A percentile compares a stretch with the other conserved stretches of the same genome.
These are phyloP conservation scores for Boletus coccyginus DNA, from an alignment of 768 basidiomycete genomes.

Conservation along the genomic window DNA sequence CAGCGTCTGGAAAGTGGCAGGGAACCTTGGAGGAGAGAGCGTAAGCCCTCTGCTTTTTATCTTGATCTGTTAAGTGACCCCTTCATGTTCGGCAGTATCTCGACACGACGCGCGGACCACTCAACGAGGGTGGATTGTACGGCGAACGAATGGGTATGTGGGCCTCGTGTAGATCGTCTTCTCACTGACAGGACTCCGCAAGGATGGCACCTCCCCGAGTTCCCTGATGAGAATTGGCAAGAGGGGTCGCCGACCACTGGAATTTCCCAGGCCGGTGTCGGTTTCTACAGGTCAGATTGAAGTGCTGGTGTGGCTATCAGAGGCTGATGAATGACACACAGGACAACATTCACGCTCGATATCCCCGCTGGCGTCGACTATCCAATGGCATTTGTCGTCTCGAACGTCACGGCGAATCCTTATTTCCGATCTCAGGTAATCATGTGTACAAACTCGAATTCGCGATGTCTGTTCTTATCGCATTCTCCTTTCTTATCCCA, in stretches of 20 bases:
- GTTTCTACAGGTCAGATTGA: constrained; percentile 41
- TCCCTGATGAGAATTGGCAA: constrained; percentile 47
- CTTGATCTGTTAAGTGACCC: neutral
- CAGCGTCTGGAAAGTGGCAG: constrained; percentile 47
- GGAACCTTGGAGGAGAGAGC: constrained; percentile 47
- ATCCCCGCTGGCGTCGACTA: constrained; percentile 48
- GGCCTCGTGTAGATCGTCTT: neutral
- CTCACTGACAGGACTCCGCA: constrained; percentile 3
- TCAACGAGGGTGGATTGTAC: constrained; percentile 59
- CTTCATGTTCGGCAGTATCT: constrained; percentile 33
- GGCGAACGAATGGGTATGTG: constrained; percentile 46
- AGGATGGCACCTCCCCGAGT: constrained; percentile 58
- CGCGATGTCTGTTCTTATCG: neutral
- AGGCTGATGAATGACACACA: constrained; percentile 3
- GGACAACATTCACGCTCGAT: constrained; percentile 39
- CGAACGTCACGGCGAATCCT: constrained; percentile 44
- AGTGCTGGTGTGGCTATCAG: neutral
- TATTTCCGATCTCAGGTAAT: constrained; percentile 37
- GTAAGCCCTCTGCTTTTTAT: constrained; percentile 25
- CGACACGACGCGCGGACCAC: constrained; percentile 50
- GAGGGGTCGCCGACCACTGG: constrained; percentile 41
- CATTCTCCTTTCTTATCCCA: neutral
- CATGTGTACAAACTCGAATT: neutral
- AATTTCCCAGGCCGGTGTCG: constrained; percentile 42
- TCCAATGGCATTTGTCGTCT: constrained; percentile 43